A percentile compares a stretch with the other conserved stretches of the same genome.
Conservation (phyloP, 805 yeast genomes). For the Huiozyma sinensis region DNA sequence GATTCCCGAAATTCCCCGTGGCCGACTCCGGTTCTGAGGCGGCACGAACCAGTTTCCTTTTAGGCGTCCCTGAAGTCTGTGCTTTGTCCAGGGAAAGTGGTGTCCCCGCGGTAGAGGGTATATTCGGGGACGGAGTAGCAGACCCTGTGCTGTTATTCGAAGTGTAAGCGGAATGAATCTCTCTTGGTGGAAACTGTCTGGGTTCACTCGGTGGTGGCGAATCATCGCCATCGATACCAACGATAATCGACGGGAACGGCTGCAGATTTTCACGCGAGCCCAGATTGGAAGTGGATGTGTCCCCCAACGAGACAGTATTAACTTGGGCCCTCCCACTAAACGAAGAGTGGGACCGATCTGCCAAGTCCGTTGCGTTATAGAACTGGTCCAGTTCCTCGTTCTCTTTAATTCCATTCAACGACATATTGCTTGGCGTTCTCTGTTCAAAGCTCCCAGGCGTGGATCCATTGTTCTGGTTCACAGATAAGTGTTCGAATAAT, state of each 20-base stretch:
- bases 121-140: neutral
- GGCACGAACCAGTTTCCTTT: neutral
- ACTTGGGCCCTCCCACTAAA: too few species aligned
- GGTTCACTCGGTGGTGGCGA: neutral
- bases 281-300: neutral
- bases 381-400: slow-evolving; percentile 17
- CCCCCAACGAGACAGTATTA: neutral
- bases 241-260: slow-evolving; percentile 17
- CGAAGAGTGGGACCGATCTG: neutral
- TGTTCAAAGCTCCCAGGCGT: neutral
- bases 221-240: slow-evolving; percentile 13
- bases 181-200: neutral
- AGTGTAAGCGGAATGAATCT: too few species aligned
- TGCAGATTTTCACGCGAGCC: slow-evolving; percentile 3
- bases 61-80: too few species aligned
- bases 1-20: neutral
- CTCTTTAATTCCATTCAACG: slow-evolving; percentile 28
- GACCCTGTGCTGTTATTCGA: neutral
- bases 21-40: slow-evolving; percentile 1
- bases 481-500: neutral
- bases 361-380: neutral
- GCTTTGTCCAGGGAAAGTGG: neutral
- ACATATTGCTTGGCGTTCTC: slow-evolving; percentile 16
- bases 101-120: neutral
- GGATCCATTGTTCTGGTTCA: neutral